Evolutionary conservation across 2,329 filamentous ascomycete genomes (phyloP).

Genomic region (Fonsecaea nubica): DNA sequence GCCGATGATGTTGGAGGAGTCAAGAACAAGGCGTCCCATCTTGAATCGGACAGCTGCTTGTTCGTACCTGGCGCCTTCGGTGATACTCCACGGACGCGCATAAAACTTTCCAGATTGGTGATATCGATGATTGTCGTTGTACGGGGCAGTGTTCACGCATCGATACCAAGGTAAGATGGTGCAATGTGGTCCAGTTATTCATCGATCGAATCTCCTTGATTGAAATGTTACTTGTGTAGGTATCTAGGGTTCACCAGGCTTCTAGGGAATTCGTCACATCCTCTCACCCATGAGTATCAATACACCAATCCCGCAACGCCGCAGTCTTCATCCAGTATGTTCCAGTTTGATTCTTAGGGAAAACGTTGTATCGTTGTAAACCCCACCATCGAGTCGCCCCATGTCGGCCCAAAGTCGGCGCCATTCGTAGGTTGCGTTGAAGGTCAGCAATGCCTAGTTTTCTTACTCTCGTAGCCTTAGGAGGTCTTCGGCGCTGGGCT

Average conservation of each 20-base stretch:
- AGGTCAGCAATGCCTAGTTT: neutral
- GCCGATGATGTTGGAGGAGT: neutral
- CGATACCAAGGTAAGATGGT: neutral
- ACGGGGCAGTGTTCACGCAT: neutral
- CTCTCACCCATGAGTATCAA: neutral
- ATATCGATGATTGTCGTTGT: neutral
- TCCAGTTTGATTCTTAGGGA: neutral
- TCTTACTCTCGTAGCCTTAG: neutral
- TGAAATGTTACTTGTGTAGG: constrained; percentile 4
- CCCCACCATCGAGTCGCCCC: neutral
- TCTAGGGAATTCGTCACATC: neutral
- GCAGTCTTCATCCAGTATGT: neutral
- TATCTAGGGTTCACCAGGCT: neutral
- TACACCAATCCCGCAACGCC: neutral
- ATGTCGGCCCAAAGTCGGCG: neutral
- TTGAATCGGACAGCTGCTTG: neutral
- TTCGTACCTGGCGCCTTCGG: neutral
- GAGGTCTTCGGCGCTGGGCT: constrained; percentile 18
- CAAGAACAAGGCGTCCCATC: neutral
- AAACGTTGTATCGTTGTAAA: neutral
- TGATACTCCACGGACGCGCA: neutral
- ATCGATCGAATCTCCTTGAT: neutral
- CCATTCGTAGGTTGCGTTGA: neutral
- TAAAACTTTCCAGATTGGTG: neutral
- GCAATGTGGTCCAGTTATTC: neutral